Conservation (phyloP, 2,329 filamentous ascomycete species). For the Cephalotrichum gorgonifer region DNA sequence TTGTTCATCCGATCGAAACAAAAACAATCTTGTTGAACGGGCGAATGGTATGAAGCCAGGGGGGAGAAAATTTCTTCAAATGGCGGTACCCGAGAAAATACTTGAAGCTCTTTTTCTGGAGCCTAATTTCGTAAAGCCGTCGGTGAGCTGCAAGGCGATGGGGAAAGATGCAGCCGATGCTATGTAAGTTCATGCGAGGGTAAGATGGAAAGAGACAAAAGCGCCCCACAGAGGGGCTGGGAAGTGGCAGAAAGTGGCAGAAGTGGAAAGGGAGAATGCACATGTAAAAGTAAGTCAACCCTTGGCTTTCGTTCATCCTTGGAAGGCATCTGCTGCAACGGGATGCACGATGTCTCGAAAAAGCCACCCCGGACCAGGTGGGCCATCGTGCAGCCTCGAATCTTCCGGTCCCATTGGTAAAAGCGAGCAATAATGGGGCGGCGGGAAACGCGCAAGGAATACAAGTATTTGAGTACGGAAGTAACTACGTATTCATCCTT, state of each 20-base stretch:
- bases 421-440: too few relatives aligned
- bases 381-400: not conserved
- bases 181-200: constrained; percentile 5
- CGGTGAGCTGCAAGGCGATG: not conserved
- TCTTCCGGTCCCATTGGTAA: too few relatives aligned
- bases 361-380: not conserved
- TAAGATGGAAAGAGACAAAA: not conserved
- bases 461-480: too few relatives aligned
- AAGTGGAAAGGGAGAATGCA: too few relatives aligned
- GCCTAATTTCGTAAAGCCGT: not conserved
- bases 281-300: too few relatives aligned
- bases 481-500: too few relatives aligned
- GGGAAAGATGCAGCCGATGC: constrained; percentile 1
- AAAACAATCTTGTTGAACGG: too few relatives aligned
- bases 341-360: not conserved
- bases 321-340: not conserved
- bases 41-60: too few relatives aligned
- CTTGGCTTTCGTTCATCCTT: not conserved
- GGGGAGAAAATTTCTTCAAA: not conserved
- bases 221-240: not conserved
- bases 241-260: not conserved
- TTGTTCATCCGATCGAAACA: not conserved
- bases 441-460: too few relatives aligned
- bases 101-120: not conserved
- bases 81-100: too few relatives aligned